Evolutionary conservation across 306 rosid species (phyloP).

Genomic region (Dalbergia oliveri): DNA sequence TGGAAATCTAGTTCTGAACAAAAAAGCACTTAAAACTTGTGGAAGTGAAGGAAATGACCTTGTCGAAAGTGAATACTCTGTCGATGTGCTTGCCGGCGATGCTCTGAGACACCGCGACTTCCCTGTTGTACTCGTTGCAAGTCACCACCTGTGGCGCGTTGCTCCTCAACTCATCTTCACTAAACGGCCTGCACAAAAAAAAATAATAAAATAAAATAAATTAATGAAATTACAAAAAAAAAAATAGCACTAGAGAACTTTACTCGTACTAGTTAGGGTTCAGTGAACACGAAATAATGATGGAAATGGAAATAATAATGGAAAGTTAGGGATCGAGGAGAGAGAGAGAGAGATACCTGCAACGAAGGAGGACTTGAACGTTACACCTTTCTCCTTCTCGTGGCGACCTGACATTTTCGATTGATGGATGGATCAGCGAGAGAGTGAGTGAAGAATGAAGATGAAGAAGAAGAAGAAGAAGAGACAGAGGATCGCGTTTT

Average conservation of each 20-base stretch:
- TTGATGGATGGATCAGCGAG: neutral
- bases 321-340: neutral
- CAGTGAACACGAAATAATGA: too few relatives aligned
- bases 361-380: conserved; percentile 94
- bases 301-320: too few relatives aligned
- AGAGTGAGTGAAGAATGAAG: neutral
- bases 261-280: too few relatives aligned
- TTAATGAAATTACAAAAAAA: too few relatives aligned
- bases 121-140: conserved; percentile 80
- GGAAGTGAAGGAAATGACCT: conserved; percentile 54
- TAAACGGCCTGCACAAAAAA: neutral
- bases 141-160: conserved; percentile 92
- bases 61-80: conserved; percentile 89
- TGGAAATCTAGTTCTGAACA: too few relatives aligned
- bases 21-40: too few relatives aligned
- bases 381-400: conserved; percentile 96
- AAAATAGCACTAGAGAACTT: too few relatives aligned
- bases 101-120: conserved; percentile 88
- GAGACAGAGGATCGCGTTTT: too few relatives aligned
- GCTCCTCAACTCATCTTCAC: conserved; percentile 87
- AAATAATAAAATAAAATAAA: too few relatives aligned
- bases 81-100: conserved; percentile 93
- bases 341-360: conserved; percentile 62
- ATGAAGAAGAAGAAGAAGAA: neutral
- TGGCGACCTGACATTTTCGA: conserved; percentile 79